phyloP scores from a whole-genome alignment of 257 asterid species.

The Scutellaria galericulata region DNA sequence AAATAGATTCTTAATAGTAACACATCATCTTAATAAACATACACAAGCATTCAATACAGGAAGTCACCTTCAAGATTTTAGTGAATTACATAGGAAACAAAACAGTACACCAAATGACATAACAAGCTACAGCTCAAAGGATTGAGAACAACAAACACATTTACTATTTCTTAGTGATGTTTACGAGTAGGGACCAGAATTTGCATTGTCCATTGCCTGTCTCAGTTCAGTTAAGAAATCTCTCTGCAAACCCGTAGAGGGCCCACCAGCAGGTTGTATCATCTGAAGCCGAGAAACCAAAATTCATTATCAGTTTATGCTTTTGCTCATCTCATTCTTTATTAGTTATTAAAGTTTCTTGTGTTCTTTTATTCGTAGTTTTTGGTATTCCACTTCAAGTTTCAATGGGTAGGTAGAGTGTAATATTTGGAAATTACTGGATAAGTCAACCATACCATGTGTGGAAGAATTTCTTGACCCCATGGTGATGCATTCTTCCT shows the following conservation, averaged over 20 bases:
- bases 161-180: constrained; percentile 32
- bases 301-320: constrained; percentile 13
- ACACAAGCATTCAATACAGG: constrained; percentile 35
- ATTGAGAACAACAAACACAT: constrained; percentile 36
- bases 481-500: constrained; percentile 63
- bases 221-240: constrained; percentile 81
- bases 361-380: not conserved
- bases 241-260: constrained; percentile 61
- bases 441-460: constrained; percentile 56
- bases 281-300: constrained; percentile 45
- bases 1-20: constrained; percentile 24
- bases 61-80: constrained; percentile 27
- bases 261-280: constrained; percentile 55
- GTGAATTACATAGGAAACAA: constrained; percentile 35
- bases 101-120: constrained; percentile 14
- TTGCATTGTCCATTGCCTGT: constrained; percentile 65
- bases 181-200: constrained; percentile 48
- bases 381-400: constrained; percentile 7
- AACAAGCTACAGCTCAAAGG: constrained; percentile 30
- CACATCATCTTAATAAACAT: constrained; percentile 25
- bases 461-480: constrained; percentile 80
- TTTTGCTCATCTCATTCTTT: constrained; percentile 1
- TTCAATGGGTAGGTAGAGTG: not conserved
- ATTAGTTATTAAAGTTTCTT: not conserved
- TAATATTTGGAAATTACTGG: not conserved